A percentile compares a stretch with the other conserved stretches of the same genome.
phyloP scores from a whole-genome alignment of 2,329 filamentous ascomycete genomes.

The Xylaria sp. region DNA sequence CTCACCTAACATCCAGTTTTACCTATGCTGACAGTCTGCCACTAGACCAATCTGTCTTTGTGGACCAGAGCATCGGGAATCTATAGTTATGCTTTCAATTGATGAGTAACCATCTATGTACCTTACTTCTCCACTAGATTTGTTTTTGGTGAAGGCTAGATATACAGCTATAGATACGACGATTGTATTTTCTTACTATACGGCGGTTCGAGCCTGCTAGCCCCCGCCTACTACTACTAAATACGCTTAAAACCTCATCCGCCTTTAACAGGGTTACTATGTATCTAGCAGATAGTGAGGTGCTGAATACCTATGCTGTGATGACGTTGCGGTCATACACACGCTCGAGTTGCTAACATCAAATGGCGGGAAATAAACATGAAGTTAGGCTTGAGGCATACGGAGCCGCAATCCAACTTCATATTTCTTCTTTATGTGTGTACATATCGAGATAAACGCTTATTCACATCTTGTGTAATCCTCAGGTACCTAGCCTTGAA shows the following conservation, averaged over 20 bases:
- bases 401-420: neutral
- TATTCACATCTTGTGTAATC: no score
- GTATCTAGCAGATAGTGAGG: neutral
- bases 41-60: neutral
- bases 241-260: neutral
- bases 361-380: neutral
- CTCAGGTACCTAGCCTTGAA: neutral
- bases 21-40: neutral
- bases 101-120: neutral
- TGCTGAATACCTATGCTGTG: neutral
- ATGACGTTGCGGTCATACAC: neutral
- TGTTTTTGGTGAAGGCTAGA: neutral
- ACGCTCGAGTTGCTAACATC: neutral
- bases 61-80: slow-evolving; percentile 13
- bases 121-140: slow-evolving; percentile 27
- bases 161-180: neutral
- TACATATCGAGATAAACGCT: neutral
- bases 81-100: neutral
- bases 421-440: neutral
- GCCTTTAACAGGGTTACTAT: neutral
- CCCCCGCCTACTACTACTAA: neutral
- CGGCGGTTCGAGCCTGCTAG: neutral
- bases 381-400: neutral
- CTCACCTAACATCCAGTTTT: neutral
- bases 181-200: neutral